A percentile compares a stretch with the other conserved stretches of the same genome.
These are phyloP conservation scores for Trichosporon ovoides DNA, from an alignment of 1,284 basidiomycete species.

Conservation along the genomic window DNA sequence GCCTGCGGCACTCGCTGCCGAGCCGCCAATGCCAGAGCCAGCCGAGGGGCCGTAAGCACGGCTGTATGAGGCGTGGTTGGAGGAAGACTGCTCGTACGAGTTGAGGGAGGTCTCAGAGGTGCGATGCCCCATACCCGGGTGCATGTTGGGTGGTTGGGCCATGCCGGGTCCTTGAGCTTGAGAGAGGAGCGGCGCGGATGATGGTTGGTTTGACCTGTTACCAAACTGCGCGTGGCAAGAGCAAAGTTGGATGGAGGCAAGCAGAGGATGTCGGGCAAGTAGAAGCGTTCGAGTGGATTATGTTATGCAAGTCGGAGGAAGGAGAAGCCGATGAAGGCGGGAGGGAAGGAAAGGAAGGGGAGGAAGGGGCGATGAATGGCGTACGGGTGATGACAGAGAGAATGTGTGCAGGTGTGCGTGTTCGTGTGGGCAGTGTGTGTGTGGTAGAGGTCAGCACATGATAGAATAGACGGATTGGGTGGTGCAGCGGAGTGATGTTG, in stretches of 20 bases:
- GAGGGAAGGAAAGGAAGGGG: not conserved
- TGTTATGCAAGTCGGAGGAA: too few species aligned
- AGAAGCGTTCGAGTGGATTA: constrained; percentile 4
- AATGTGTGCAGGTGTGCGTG: not conserved
- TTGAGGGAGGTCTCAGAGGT: constrained; percentile 32
- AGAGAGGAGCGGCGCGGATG: constrained; percentile 4
- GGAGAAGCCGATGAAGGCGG: not conserved
- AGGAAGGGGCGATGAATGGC: not conserved
- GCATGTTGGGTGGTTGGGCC: constrained; percentile 3
- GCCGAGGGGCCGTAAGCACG: constrained; percentile 3
- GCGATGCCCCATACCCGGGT: constrained; percentile 30
- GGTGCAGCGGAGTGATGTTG: not conserved
- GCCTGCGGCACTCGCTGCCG: not conserved
- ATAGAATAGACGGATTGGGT: too few species aligned
- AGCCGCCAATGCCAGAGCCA: not conserved
- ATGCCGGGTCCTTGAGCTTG: constrained; percentile 6
- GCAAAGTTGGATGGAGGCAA: not conserved
- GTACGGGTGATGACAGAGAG: not conserved
- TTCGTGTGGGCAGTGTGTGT: too few species aligned
- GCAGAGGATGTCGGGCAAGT: not conserved
- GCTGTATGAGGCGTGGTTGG: not conserved
- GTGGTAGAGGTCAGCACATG: not conserved
- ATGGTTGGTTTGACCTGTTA: constrained; percentile 5
- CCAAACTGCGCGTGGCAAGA: not conserved
- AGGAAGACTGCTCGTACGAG: constrained; percentile 23